Evolutionary conservation across 805 yeast genomes (phyloP), one percentile per base, ranked within the genome.

Genomic region (Isabelozyma heimii): DNA sequence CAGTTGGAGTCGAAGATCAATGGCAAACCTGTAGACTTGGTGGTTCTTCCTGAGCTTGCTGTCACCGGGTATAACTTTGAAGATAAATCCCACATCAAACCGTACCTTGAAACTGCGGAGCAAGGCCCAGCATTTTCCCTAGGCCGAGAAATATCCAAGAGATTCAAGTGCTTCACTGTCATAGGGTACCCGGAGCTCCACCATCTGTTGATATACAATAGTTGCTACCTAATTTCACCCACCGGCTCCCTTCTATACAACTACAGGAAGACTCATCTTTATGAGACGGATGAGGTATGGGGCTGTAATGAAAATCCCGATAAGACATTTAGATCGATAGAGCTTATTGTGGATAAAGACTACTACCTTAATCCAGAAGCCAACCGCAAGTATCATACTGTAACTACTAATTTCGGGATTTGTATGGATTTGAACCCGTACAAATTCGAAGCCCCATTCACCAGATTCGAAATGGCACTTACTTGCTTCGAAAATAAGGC

Each of bases 391-490:
- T 50, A 48, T 40, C 35, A 24, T 15, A 35, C 38, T 20, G 51
- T 66, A 9, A 52, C 53, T 1, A 70, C 86, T 1, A 76, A 84
- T 33, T 73, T 91, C 47, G 98, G 97, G 0, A 90, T 91, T 5
- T 91, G 98, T 63, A 91, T 91, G 97, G 98, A 91, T 67, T 65
- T 91, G 52, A 91, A 89, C 62, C 97, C 97, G 0, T 87, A 88
- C 63, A 76, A 87, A 61, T 91, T 91, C 63, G 73, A 80, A 53
- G 90, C 96, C 1, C 91, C 95, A 1, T 91, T 89, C 66, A 72
- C 77, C 37, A 75, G 72, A 24, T 89, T 79, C 61, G 97, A 91
- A 64, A 89, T 87, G 65, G 77, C 91, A 0, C 62, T 66, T 27
- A 73, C 74, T 46, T 82, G 87, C 50, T 60, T 70, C 16, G 56